Base-by-base conservation (phyloP, 1,284 basidiomycete species). In the Ceratobasidium papillatum region DNA sequence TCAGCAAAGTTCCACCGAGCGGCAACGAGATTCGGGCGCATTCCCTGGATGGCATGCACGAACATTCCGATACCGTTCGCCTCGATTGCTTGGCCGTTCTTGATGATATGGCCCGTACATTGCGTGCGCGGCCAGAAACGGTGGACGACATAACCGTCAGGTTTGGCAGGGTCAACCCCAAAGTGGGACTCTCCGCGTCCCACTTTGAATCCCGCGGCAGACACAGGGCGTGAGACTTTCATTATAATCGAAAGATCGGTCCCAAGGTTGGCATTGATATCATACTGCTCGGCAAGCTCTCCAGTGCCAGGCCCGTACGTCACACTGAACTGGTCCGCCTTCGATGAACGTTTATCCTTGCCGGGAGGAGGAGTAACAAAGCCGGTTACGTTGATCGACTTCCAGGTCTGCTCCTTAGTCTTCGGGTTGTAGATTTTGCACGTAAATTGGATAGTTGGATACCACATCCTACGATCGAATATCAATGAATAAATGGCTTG, bases 31-130 rank as follows among this genome's bases (percentile, higher is more conserved):
- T 99, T 95, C 71, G 96, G 95, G 11, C 96, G 90, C 95, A 99
- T 98, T 80, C 96, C 97, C 83, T 99, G 98, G 82, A 99, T 97
- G 34, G 98, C 97, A 82, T 98, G 94, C 27, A 98, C 88, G 81
- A 98, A 93, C 90, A 96, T 94, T 47, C 94, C 96, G n/a, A 90
- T 86, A 52, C 94, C 96, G 45, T 88, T 85, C 52, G 91, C 86
- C 49, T 89, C 81, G 75, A 88, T 84, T 19, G 92, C 90, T 69
- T 87, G 83, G 45, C 95, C 96, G 61, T 91, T 87, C 78, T 87
- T 81, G 74, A 95, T 87, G 80, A 99, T 81, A 77, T 90, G 87
- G 0, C 96, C 96, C 22, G 85, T 85, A 64, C 87, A 90, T 75
- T 84, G 80, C 76, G 88, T 87, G 58, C 90, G 86, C 4, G 95